Evolutionary conservation across 2,329 filamentous ascomycete genomes (phyloP).

Genomic region (Plectosphaerella plurivora): DNA sequence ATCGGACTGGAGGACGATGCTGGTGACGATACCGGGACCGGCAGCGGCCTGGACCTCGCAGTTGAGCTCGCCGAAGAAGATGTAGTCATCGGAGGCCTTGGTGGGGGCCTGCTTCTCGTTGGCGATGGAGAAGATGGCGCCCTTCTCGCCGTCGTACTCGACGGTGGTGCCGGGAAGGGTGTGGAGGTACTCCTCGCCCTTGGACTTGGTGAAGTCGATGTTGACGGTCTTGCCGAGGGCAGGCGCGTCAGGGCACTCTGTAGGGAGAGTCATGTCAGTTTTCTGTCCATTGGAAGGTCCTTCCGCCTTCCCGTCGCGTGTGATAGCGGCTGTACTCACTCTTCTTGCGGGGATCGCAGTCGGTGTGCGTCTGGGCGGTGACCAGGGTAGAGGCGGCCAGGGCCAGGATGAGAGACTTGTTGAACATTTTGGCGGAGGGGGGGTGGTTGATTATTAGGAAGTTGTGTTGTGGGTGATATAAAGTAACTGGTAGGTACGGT

Average conservation of each 20-base stretch:
- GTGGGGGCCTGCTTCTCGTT: slow-evolving; percentile 63
- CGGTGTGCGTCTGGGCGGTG: slow-evolving; percentile 52
- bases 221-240: slow-evolving; percentile 62
- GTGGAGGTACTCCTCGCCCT: slow-evolving; percentile 55
- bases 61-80: slow-evolving; percentile 92
- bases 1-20: slow-evolving; percentile 84
- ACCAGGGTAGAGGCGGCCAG: slow-evolving; percentile 45
- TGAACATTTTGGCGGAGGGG: slow-evolving; percentile 8
- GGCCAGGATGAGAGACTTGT: slow-evolving; percentile 41
- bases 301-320: background rate
- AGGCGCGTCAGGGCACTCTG: slow-evolving; percentile 67
- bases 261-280: slow-evolving; percentile 12
- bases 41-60: slow-evolving; percentile 73
- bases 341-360: slow-evolving; percentile 50
- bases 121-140: slow-evolving; percentile 63
- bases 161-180: slow-evolving; percentile 42
- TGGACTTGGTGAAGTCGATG: slow-evolving; percentile 76
- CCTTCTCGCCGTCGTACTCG: slow-evolving; percentile 38
- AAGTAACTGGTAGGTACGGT: background rate
- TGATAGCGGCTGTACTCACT: slow-evolving; percentile 25
- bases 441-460: background rate
- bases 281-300: no score
- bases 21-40: slow-evolving; percentile 84
- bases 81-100: slow-evolving; percentile 77
- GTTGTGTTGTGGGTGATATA: background rate